Percentiles rank a stretch among this genome's conserved stretches.
Evolutionary conservation across 768 basidiomycete genomes (phyloP).

Genomic region (Trametes sanguinea): DNA sequence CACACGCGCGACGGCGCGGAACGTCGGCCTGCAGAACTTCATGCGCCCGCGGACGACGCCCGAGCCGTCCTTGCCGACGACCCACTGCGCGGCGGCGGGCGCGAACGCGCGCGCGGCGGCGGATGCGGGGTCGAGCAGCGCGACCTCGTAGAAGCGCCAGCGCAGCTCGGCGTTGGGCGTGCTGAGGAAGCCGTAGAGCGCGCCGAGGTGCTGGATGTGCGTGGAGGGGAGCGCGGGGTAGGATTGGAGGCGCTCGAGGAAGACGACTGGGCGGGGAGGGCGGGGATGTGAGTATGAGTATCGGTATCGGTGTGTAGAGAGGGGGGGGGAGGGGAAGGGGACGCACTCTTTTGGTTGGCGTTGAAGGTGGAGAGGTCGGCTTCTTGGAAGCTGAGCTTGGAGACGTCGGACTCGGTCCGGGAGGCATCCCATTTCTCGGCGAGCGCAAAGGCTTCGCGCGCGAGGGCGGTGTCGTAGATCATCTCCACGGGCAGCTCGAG

Average conservation of each 20-base stretch:
- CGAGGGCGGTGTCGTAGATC: conserved; percentile 74
- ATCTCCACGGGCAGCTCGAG: conserved; percentile 69
- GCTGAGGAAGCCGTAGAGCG: conserved; percentile 48
- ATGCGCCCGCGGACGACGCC: conserved; percentile 74
- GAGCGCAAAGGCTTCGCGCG: conserved; percentile 66
- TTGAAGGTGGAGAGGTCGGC: conserved; percentile 66
- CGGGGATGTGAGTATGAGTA: no score
- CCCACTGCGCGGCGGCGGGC: conserved; percentile 61
- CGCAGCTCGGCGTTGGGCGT: conserved; percentile 78
- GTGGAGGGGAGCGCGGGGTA: conserved; percentile 58
- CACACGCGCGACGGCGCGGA: conserved; percentile 55
- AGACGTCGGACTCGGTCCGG: conserved; percentile 46
- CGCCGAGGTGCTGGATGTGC: conserved; percentile 62
- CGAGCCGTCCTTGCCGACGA: conserved; percentile 58
- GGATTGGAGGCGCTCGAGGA: conserved; percentile 79
- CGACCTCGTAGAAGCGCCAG: conserved; percentile 75
- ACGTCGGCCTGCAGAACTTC: conserved; percentile 80
- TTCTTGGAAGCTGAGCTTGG: conserved; percentile 54
- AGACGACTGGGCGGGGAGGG: conserved; percentile 56
- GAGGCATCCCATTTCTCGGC: conserved; percentile 75
- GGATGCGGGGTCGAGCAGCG: conserved; percentile 52
- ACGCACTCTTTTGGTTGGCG: conserved; percentile 74
- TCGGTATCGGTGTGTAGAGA: background rate
- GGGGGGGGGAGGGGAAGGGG: background rate
- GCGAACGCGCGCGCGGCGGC: conserved; percentile 54